Evolutionary conservation across 1,284 basidiomycete genomes (phyloP), one percentile per base, ranked within the genome.

Genomic region (Macrocystidia cucumis): DNA sequence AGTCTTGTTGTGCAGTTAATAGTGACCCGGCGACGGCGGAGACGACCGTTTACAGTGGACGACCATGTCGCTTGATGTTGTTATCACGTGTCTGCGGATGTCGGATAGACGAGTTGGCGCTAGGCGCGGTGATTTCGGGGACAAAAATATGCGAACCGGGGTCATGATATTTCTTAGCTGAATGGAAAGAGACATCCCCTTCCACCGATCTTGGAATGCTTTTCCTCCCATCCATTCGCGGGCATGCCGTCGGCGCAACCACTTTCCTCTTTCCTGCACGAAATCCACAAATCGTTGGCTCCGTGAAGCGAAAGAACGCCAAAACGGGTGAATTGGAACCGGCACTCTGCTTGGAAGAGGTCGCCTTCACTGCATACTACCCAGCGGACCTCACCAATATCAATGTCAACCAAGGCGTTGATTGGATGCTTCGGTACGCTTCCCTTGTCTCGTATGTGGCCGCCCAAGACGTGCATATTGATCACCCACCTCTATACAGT

Each of bases 331-430:
- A 49, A 9, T 35, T 44, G 22, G 52, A 62, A 20, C 55, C 60
- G 21, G 72, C 70, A 1, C 52, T 80, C 17, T 45, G 56, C 14
- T 56, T 78, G 9, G 65, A 75, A 24, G 73, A 79, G 48, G 61
- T 77, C 13, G 66, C 67, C 1, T 79, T 76, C 44, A 77, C 72
- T 19, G 69, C 63, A 1, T 80, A 67, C 48, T 79, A 80, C 48
- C 78, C 78, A 19, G 65, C 72, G 12, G 57, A 65, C 33, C 45
- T 56, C 16, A 41, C 45, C 4, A 44, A 49, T 21, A 45, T 47
- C 5, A 38, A 33, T 8, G 24, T 44, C 2, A 54, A 46, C 28
- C 64, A 62, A 40, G 72, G 73, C 2, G 41, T 75, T 29, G 42
- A 62, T 35, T 78, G 77, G 77, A 44, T 78, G 18, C 45, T 67